A percentile compares a stretch with the other conserved stretches of the same genome.
phyloP scores from a whole-genome alignment of 1,284 basidiomycete genomes.

The Inonotus obliquus region DNA sequence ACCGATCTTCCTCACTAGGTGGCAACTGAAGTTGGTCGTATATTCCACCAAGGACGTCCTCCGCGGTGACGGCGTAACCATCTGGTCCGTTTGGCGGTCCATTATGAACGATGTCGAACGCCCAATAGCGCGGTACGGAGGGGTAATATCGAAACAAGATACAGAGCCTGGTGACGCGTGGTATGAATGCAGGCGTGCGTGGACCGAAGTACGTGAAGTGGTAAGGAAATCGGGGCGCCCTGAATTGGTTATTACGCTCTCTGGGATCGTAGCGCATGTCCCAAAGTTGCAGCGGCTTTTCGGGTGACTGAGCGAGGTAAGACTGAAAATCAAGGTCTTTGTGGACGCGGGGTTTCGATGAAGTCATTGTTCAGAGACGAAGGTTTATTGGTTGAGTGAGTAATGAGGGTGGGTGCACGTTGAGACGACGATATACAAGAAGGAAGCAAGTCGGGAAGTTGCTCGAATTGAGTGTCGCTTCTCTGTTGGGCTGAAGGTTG shows the following conservation, averaged over 20 bases:
- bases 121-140: not conserved
- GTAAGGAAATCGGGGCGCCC: slow-evolving; percentile 10
- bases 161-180: slow-evolving; percentile 11
- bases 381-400: not conserved
- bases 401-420: not conserved
- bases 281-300: slow-evolving; percentile 1
- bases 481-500: not conserved
- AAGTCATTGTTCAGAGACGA: not conserved
- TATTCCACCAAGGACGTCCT: slow-evolving; percentile 11
- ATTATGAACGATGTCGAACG: slow-evolving; percentile 11
- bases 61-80: slow-evolving; percentile 14
- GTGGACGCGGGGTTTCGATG: slow-evolving; percentile 13
- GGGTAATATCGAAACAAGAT: slow-evolving; percentile 12
- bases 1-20: not conserved
- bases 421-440: not conserved
- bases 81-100: slow-evolving; percentile 5
- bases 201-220: slow-evolving; percentile 13
- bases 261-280: slow-evolving; percentile 18
- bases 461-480: not conserved
- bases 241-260: slow-evolving; percentile 6
- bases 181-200: slow-evolving; percentile 8
- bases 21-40: slow-evolving; percentile 6
- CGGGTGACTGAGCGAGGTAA: not conserved
- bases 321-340: slow-evolving; percentile 11
- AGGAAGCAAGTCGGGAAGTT: not conserved